phyloP scores from a whole-genome alignment of 805 yeast genomes.

The Zygoascus flipseniorum region DNA sequence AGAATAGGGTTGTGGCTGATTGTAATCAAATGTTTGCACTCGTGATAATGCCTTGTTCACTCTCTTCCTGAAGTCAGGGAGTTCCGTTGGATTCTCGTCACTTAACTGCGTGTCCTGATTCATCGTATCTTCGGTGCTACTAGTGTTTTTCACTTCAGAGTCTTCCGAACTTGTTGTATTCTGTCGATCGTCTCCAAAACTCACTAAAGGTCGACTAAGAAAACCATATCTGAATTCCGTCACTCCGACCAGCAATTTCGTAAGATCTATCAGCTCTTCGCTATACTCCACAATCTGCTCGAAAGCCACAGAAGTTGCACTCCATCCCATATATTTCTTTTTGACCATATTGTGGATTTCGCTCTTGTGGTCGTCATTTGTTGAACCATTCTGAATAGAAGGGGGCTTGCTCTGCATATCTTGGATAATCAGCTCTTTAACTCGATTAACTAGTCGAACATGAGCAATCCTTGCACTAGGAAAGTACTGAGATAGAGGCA shows the following conservation, averaged over 20 bases:
- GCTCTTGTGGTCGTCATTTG: background rate
- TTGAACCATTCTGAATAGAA: background rate
- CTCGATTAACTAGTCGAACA: slow-evolving; percentile 36
- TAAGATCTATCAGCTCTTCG: slow-evolving; percentile 37
- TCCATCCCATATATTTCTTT: slow-evolving; percentile 40
- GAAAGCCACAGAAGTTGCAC: slow-evolving; percentile 40
- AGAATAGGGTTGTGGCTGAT: background rate
- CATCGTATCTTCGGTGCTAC: background rate
- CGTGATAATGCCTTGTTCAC: background rate
- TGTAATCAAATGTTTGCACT: background rate
- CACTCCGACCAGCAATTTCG: slow-evolving; percentile 39
- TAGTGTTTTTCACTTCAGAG: background rate
- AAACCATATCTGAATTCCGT: slow-evolving; percentile 45
- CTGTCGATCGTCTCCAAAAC: background rate
- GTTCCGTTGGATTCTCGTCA: background rate
- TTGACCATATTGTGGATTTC: slow-evolving; percentile 10
- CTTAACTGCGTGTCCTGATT: background rate
- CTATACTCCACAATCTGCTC: slow-evolving; percentile 43
- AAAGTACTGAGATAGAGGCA: slow-evolving; percentile 42
- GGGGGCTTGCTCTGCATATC: slow-evolving; percentile 2
- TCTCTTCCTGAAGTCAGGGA: too few species aligned
- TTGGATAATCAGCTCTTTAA: slow-evolving; percentile 29
- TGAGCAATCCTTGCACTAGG: slow-evolving; percentile 45
- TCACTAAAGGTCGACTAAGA: slow-evolving; percentile 36
- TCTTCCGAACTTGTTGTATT: background rate